Percentiles rank a stretch among this genome's conserved stretches.
Evolutionary conservation across 1,284 basidiomycete species (phyloP).

Genomic region (Sphagnurus paluster): DNA sequence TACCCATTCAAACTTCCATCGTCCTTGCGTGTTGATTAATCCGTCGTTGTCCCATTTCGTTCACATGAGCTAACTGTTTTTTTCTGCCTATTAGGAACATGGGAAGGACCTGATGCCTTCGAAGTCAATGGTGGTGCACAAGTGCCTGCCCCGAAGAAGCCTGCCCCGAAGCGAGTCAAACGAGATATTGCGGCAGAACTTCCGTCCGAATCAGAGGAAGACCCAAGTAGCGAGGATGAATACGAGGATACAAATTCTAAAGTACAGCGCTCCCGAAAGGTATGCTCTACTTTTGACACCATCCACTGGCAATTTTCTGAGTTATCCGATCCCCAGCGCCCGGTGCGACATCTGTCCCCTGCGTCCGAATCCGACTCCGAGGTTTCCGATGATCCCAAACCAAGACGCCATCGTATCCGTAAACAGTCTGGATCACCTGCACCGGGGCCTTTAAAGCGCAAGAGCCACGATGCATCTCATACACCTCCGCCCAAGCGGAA

Average conservation of each 20-base stretch:
- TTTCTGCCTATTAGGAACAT: constrained; percentile 51
- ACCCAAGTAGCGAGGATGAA: constrained; percentile 65
- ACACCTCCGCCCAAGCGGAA: constrained; percentile 46
- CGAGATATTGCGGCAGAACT: constrained; percentile 23
- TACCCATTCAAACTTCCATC: constrained; percentile 15
- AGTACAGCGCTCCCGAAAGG: constrained; percentile 44
- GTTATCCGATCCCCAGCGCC: constrained; percentile 33
- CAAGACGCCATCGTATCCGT: constrained; percentile 27
- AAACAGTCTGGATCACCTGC: constrained; percentile 30
- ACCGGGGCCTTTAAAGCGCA: constrained; percentile 43
- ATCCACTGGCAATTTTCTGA: constrained; percentile 9
- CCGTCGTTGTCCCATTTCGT: constrained; percentile 5
- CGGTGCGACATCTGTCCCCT: constrained; percentile 35
- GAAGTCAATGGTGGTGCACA: constrained; percentile 37
- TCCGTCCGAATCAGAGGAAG: constrained; percentile 50
- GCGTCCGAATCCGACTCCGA: constrained; percentile 51
- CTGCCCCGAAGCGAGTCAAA: constrained; percentile 25
- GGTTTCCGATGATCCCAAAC: constrained; percentile 21
- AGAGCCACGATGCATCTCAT: constrained; percentile 27
- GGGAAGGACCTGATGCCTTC: constrained; percentile 63
- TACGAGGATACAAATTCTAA: constrained; percentile 46
- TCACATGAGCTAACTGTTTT: constrained; percentile 16
- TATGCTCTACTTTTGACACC: background rate
- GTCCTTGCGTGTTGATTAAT: background rate
- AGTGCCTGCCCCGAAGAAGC: constrained; percentile 23